Evolutionary conservation across 306 rosid species (phyloP).

Genomic region (Elaeagnus macrophylla): DNA sequence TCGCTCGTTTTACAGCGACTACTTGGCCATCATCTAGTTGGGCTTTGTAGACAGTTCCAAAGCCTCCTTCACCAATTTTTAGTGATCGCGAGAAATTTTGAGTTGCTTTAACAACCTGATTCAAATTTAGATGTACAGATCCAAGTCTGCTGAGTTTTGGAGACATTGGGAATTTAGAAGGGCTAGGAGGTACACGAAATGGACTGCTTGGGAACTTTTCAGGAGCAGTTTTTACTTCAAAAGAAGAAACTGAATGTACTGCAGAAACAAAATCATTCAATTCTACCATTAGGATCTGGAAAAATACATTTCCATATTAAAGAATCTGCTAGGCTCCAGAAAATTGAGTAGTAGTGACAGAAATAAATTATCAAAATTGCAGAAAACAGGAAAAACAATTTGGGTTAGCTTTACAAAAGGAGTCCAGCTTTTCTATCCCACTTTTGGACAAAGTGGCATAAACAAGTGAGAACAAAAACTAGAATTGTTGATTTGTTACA

Average conservation of each 20-base stretch:
- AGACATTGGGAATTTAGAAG: conserved; percentile 64
- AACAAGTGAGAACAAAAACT: too few relatives aligned
- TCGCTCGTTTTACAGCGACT: conserved; percentile 89
- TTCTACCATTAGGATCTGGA: conserved; percentile 13
- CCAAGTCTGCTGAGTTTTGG: conserved; percentile 69
- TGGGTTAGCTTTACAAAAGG: conserved; percentile 5
- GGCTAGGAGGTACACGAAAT: conserved; percentile 74
- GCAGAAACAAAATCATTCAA: conserved; percentile 22
- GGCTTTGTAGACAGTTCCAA: conserved; percentile 93
- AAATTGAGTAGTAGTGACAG: not conserved
- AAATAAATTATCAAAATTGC: not conserved
- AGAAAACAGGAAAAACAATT: conserved; percentile 10
- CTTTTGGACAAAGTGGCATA: too few relatives aligned
- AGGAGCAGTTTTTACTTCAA: conserved; percentile 35
- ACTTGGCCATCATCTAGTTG: conserved; percentile 57
- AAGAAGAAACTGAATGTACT: conserved; percentile 58
- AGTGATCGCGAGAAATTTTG: conserved; percentile 68
- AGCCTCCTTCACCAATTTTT: conserved; percentile 82
- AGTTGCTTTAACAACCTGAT: conserved; percentile 65
- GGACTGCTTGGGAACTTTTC: conserved; percentile 72
- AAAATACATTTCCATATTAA: not conserved
- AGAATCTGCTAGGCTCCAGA: not conserved
- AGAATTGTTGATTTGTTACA: too few relatives aligned
- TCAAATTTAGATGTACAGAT: conserved; percentile 63
- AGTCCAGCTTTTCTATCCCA: too few relatives aligned